These are phyloP conservation scores for Tetracladium marchalianum DNA, from an alignment of 495 filamentous ascomycete species.

Conservation along the genomic window DNA sequence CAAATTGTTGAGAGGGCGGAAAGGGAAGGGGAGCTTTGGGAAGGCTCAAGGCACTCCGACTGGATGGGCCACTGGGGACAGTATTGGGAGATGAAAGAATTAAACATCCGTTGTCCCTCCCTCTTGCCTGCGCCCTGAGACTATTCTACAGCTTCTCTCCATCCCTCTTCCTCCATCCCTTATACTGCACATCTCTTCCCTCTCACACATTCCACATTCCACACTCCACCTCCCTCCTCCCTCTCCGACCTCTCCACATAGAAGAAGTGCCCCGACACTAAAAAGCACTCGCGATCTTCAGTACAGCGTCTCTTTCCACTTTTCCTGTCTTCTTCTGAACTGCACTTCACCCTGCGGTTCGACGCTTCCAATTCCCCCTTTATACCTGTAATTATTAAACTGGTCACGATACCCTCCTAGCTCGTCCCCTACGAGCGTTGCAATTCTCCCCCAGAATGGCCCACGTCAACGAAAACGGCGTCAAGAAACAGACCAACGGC, in stretches of 20 bases:
- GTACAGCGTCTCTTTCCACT: slow-evolving; percentile 1
- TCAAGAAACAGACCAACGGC: slow-evolving; percentile 16
- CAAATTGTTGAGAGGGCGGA: too few relatives aligned
- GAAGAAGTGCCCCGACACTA: too few relatives aligned
- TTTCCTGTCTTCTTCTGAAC: slow-evolving; percentile 2
- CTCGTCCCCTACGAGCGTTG: slow-evolving; percentile 18
- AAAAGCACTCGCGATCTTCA: not conserved
- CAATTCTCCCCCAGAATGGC: slow-evolving; percentile 11
- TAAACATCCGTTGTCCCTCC: slow-evolving; percentile 19
- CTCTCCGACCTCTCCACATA: not conserved
- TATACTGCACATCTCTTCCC: not conserved
- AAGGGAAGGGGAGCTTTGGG: too few relatives aligned
- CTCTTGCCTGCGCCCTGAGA: too few relatives aligned
- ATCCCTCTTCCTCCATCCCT: slow-evolving; percentile 5
- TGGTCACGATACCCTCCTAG: slow-evolving; percentile 12
- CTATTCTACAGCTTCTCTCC: slow-evolving; percentile 12
- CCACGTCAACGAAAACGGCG: slow-evolving; percentile 40
- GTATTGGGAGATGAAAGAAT: slow-evolving; percentile 21
- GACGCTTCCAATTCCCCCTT: not conserved
- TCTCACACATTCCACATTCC: not conserved
- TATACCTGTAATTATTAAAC: not conserved
- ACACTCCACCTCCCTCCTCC: not conserved
- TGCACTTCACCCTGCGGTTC: not conserved
- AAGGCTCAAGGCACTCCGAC: too few relatives aligned
- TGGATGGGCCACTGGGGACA: slow-evolving; percentile 12